Percentiles rank a stretch among this genome's conserved stretches.
Conservation (phyloP, 1,284 basidiomycete species). For the Hemileia vastatrix region DNA sequence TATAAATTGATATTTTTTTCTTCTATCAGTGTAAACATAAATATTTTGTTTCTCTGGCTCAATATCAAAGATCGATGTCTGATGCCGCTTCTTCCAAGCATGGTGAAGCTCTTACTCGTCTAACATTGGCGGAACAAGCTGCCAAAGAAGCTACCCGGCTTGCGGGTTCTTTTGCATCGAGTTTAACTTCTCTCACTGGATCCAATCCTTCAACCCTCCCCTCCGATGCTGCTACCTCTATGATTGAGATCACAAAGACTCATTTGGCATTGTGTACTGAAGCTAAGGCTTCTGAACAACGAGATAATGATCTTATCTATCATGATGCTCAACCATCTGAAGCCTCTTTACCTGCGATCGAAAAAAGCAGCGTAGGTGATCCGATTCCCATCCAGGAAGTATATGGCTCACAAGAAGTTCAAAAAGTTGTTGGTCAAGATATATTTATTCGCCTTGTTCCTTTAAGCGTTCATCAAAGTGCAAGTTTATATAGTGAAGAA, state of each 20-base stretch:
- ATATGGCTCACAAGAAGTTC: slow-evolving; percentile 80
- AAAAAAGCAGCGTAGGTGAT: slow-evolving; percentile 63
- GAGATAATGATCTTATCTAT: slow-evolving; percentile 96
- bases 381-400: slow-evolving; percentile 88
- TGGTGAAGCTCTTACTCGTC: slow-evolving; percentile 73
- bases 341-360: slow-evolving; percentile 68
- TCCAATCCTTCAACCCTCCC: slow-evolving; percentile 70
- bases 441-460: slow-evolving; percentile 82
- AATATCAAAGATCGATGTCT: slow-evolving; percentile 73
- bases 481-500: slow-evolving; percentile 94
- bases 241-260: slow-evolving; percentile 71
- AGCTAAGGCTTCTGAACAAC: slow-evolving; percentile 62
- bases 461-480: slow-evolving; percentile 87
- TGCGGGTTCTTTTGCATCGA: slow-evolving; percentile 61
- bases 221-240: slow-evolving; percentile 65
- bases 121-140: slow-evolving; percentile 64
- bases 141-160: slow-evolving; percentile 74
- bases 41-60: slow-evolving; percentile 73
- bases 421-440: slow-evolving; percentile 87
- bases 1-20: neutral
- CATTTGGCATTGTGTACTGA: slow-evolving; percentile 70
- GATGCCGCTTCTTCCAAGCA: slow-evolving; percentile 70
- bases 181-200: slow-evolving; percentile 50
- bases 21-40: slow-evolving; percentile 69
- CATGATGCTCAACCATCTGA: slow-evolving; percentile 80